Percentiles rank a stretch among this genome's conserved stretches.
Conservation (phyloP, 805 yeast genomes). For the Zygosaccharomyces kombuchaensis region DNA sequence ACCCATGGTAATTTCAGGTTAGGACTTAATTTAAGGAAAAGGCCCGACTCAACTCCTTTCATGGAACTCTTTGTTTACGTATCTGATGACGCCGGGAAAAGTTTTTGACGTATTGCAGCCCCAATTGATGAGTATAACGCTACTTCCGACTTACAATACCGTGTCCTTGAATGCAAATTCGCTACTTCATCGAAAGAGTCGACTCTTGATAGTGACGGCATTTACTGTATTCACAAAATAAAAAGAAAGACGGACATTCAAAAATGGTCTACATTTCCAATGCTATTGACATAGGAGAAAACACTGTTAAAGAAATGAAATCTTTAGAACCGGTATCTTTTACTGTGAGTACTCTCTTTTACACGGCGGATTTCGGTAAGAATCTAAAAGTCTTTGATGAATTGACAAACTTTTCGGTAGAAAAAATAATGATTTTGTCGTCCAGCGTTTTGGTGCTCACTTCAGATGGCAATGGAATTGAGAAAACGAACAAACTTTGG, state of each 20-base stretch:
- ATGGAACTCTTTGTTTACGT: not conserved
- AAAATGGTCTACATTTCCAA: not conserved
- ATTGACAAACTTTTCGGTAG: conserved; percentile 24
- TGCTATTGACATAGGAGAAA: not conserved
- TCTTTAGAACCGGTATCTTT: not conserved
- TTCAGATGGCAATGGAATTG: conserved; percentile 28
- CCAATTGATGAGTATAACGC: not conserved
- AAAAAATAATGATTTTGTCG: conserved; percentile 15
- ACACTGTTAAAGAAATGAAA: not conserved
- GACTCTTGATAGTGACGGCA: not conserved
- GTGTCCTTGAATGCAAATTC: not conserved
- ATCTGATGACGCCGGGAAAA: conserved; percentile 1
- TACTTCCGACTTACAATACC: not conserved
- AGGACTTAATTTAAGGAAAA: not conserved
- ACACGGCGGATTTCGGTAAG: conserved; percentile 47
- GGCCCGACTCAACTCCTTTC: not conserved
- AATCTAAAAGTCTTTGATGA: conserved; percentile 40
- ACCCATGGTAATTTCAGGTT: conserved; percentile 2
- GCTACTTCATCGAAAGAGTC: not conserved
- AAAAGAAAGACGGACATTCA: not conserved
- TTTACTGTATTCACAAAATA: not conserved
- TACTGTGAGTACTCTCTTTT: not conserved
- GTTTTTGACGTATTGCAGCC: not conserved
- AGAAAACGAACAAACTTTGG: conserved; percentile 34
- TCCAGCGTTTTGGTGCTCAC: conserved; percentile 25